phyloP scores from a whole-genome alignment of 441 rosid species.

The Corymbia calophylla region DNA sequence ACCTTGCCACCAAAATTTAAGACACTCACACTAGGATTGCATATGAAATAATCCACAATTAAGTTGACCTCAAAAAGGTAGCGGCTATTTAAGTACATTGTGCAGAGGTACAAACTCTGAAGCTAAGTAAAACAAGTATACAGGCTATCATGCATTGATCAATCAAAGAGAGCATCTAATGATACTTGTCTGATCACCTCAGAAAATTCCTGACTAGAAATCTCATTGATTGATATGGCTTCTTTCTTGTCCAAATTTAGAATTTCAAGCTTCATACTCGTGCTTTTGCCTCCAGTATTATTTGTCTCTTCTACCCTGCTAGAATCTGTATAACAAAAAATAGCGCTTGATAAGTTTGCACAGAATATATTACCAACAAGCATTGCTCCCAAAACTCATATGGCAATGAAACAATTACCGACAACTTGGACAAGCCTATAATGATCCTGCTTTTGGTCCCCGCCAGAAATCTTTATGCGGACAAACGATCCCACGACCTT shows the following conservation, averaged over 20 bases:
- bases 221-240: conserved; percentile 57
- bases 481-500: conserved; percentile 89
- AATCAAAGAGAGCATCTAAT: not conserved
- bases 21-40: not conserved
- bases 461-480: conserved; percentile 63
- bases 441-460: conserved; percentile 67
- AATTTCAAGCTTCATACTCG: conserved; percentile 69
- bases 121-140: not conserved
- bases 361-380: not conserved
- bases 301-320: conserved; percentile 54
- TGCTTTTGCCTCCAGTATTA: conserved; percentile 52
- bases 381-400: conserved; percentile 1
- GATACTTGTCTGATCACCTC: conserved; percentile 44
- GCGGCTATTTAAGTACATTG: not conserved
- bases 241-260: conserved; percentile 73
- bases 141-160: not conserved
- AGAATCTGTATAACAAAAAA: conserved; percentile 49
- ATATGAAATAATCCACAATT: not conserved
- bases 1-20: not conserved
- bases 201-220: conserved; percentile 86
- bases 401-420: conserved; percentile 47
- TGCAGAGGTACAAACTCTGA: not conserved
- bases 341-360: not conserved
- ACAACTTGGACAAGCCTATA: conserved; percentile 89
- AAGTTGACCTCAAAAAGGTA: not conserved